Percentiles rank a stretch among this genome's conserved stretches.
phyloP scores from a whole-genome alignment of 1,139 yeast species.

The Hyphopichia khmerensis region DNA sequence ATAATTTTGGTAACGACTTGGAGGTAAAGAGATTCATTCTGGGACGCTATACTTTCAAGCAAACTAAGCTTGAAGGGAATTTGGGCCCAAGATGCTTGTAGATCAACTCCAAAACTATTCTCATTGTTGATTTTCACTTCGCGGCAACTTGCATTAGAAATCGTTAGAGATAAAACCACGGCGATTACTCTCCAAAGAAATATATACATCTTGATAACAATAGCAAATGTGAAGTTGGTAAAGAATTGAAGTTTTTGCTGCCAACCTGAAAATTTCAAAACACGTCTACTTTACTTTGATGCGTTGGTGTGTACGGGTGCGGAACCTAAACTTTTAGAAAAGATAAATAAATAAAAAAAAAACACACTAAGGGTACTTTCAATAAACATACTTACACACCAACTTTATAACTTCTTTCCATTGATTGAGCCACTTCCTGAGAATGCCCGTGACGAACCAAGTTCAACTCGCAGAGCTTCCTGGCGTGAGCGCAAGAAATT shows the following conservation, averaged over 20 bases:
- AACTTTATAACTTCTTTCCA: no score
- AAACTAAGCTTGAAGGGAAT: slow-evolving; percentile 49
- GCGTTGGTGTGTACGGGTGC: not conserved
- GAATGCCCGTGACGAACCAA: not conserved
- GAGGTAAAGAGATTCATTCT: slow-evolving; percentile 48
- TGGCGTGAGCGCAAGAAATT: not conserved
- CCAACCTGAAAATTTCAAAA: not conserved
- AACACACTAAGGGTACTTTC: no score
- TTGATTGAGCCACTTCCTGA: no score
- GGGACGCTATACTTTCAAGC: slow-evolving; percentile 54
- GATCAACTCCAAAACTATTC: slow-evolving; percentile 6
- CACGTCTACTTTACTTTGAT: not conserved
- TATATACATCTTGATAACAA: not conserved
- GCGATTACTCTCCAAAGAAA: not conserved
- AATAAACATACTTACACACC: no score
- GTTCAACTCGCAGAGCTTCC: not conserved
- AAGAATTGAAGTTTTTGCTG: not conserved
- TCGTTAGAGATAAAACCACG: not conserved
- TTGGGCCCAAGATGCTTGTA: slow-evolving; percentile 28
- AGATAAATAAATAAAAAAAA: no score
- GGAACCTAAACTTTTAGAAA: no score
- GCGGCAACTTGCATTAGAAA: not conserved
- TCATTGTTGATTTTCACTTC: not conserved
- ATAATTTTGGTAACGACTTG: slow-evolving; percentile 42
- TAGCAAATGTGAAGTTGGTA: no score